Evolutionary conservation across 345 rosid species (phyloP), one percentile per base, ranked within the genome.

Genomic region (Microthlaspi erraticum): DNA sequence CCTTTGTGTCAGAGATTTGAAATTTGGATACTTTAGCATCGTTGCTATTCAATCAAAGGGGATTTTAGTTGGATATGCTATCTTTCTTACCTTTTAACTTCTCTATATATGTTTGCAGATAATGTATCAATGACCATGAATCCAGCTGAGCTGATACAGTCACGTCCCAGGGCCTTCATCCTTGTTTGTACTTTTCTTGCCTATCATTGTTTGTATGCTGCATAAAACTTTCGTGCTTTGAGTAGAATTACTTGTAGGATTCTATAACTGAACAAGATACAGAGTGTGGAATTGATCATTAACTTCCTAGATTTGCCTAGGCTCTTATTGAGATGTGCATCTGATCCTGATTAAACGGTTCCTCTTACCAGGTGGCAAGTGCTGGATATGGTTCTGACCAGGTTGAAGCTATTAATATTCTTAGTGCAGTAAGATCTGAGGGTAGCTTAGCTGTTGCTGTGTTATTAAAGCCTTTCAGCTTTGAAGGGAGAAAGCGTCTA

Each of bases 151-250:
- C 81, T 85, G 74, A 51, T 76, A 50, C 81, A 77, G 44, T 81
- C 86, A 50, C 78, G 69, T 79, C 80, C 89, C n/a, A 82, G 82
- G 85, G 85, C 96, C 76, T 68, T 89, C 86, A 81, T 94, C 82
- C 93, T 94, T 85, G 99, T 94, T 84, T 91, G 98, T 91, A 89
- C 88, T 86, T 87, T 81, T 78, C 91, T 85, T 72, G 51, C 80
- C 85, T 73, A 18, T 68, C 63, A 73, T 62, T 61, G 52, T 39
- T 48, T 63, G 17, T 61, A 31, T 53, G 58, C 50, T 74, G 12
- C 13, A 45, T 48, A 70, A 11, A 66, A 50, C 36, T 16, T 48
- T 56, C 6, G 8, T 31, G 9, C 10, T 29, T 42, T 48, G 46
- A 11, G 38, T 17, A 50, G 36, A 49, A 33, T 42, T 46, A 60